Evolutionary conservation across 768 basidiomycete species (phyloP), one percentile per base, ranked within the genome.

Genomic region (Collybia nuda): DNA sequence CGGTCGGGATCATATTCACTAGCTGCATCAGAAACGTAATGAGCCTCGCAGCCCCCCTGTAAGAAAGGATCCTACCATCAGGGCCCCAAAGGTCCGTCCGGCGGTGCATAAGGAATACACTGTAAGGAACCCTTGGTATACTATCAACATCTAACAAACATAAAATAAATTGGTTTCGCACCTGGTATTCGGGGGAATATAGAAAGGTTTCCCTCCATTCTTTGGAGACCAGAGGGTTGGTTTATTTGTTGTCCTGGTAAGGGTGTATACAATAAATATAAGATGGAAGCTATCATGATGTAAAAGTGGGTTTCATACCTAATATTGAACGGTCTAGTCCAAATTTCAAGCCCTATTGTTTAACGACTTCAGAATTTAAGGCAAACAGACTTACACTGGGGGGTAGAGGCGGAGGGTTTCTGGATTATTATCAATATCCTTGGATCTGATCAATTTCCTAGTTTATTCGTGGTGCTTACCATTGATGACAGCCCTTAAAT

Each of bases 1-100:
- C 85, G 74, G 52, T 85, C 80, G 0, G 86, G 86, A 58, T 87
- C 85, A 54, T 86, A 88, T 50, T 66, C 55, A 2, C 75, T 61
- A n/a, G 83, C 82, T 84, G 42, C 28, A 11, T 28, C 28, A 28
- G 11, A 28, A 28, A 28, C 28, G 28, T 28, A 11, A 28, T n/a
- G 15, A n/a, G 40, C 9, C 12, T 17, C 6, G 23, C 9, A 44
- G 19, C n/a, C n/a, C n/a, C n/a, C n/a, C n/a, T n/a, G n/a, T n/a
- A n/a, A n/a, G n/a, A 42, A 17, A 37, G 12, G 22, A 21, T 50
- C 69, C 26, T 50, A 80, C 82, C 83, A 58, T 83, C 82, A 1
- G 81, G 73, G 6, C 82, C 81, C 82, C 81, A 84, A 4, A 81
- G 69, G 48, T 80, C 79, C 35, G 65, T 71, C 19, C 80, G 68